Evolutionary conservation across 176 grass and related monocot species (phyloP).

Genomic region (Microstegium vimineum): DNA sequence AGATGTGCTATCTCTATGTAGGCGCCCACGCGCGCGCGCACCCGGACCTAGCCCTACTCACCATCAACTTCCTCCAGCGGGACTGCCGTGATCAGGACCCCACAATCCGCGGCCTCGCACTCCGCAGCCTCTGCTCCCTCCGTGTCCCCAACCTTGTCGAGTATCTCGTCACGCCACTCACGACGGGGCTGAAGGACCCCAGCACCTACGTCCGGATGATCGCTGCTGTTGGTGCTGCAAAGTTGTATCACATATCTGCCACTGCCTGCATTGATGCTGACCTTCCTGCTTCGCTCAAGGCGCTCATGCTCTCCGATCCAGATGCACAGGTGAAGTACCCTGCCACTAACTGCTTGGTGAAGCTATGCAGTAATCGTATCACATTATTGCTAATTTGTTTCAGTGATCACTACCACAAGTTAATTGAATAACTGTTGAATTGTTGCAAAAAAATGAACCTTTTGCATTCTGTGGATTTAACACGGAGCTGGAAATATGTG

Average conservation of each 20-base stretch:
- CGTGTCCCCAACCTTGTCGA: conserved; percentile 93
- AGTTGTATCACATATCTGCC: conserved; percentile 93
- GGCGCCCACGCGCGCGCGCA: conserved; percentile 83
- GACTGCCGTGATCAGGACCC: conserved; percentile 96
- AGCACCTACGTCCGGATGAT: conserved; percentile 88
- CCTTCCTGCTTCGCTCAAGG: conserved; percentile 76
- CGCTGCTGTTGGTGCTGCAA: conserved; percentile 69
- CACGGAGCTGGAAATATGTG: conserved; percentile 2
- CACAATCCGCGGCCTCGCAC: conserved; percentile 88
- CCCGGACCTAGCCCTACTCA: conserved; percentile 92
- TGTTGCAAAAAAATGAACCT: neutral
- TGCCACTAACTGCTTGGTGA: neutral
- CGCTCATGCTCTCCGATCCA: conserved; percentile 84
- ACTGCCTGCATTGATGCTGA: conserved; percentile 85
- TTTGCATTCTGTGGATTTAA: conserved; percentile 8
- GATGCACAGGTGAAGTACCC: conserved; percentile 64
- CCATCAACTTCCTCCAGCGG: conserved; percentile 98
- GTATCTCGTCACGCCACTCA: conserved; percentile 87
- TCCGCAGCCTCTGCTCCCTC: conserved; percentile 95
- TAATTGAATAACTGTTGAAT: neutral
- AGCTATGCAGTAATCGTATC: neutral
- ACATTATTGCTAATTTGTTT: neutral
- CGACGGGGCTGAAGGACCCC: conserved; percentile 73
- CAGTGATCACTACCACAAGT: neutral
- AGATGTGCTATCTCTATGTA: conserved; percentile 99